phyloP scores from a whole-genome alignment of 257 asterid genomes.

The Jaltomata sinuosa region DNA sequence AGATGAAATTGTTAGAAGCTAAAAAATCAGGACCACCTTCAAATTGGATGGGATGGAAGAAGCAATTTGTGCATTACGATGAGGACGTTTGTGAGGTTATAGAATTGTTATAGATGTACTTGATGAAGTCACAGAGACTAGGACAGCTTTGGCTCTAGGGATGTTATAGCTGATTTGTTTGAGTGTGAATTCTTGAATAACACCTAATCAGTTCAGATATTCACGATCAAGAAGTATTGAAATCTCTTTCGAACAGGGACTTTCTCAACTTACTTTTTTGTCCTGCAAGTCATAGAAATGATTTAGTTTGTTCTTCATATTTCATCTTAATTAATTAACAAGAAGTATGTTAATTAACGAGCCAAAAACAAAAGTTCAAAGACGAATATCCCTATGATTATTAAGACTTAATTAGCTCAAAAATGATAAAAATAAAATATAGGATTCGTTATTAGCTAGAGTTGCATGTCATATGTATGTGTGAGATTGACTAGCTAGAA shows the following conservation, averaged over 20 bases:
- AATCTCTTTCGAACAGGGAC: too few species aligned
- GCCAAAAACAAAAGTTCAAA: too few species aligned
- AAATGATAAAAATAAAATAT: too few species aligned
- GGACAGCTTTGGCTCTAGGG: conserved; percentile 62
- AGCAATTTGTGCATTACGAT: conserved; percentile 22
- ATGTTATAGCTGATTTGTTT: conserved; percentile 25
- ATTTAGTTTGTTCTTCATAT: conserved; percentile 13
- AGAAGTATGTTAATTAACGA: too few species aligned
- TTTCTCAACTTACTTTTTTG: conserved; percentile 23
- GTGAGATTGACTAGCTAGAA: background rate
- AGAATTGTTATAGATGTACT: conserved; percentile 36
- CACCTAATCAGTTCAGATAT: too few species aligned
- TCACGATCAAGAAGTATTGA: too few species aligned
- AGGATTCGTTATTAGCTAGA: background rate
- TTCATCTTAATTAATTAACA: background rate
- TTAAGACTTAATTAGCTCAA: too few species aligned
- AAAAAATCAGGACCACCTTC: background rate
- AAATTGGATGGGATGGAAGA: conserved; percentile 54
- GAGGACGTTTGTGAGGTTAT: conserved; percentile 38
- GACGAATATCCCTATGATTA: too few species aligned
- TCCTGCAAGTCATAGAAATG: conserved; percentile 19
- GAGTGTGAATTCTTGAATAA: too few species aligned
- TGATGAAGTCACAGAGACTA: conserved; percentile 56
- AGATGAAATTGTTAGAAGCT: conserved; percentile 28
- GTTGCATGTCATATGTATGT: background rate